These are phyloP conservation scores for Pelargonium myrrhifolium DNA, from an alignment of 441 rosid species.

Conservation along the genomic window DNA sequence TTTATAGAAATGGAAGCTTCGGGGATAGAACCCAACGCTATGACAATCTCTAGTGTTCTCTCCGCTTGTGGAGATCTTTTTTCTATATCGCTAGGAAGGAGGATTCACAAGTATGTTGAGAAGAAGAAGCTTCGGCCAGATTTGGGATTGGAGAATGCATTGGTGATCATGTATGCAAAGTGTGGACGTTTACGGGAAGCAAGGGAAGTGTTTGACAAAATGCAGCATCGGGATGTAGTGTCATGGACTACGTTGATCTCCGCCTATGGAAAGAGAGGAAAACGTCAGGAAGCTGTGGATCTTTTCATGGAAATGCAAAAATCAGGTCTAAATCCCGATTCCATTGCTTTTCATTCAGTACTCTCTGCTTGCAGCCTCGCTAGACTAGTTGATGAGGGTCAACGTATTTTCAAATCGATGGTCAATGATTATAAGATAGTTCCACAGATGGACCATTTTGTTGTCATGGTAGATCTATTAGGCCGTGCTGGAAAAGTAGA, in stretches of 20 bases:
- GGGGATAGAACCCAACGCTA: slow-evolving; percentile 43
- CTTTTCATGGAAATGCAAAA: slow-evolving; percentile 43
- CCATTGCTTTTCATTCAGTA: slow-evolving; percentile 51
- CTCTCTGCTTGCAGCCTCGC: slow-evolving; percentile 58
- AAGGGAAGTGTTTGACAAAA: slow-evolving; percentile 40
- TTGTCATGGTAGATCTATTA: slow-evolving; percentile 54
- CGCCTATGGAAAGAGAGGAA: slow-evolving; percentile 50
- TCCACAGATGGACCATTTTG: slow-evolving; percentile 48
- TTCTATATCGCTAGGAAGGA: slow-evolving; percentile 39
- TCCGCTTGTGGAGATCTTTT: slow-evolving; percentile 60
- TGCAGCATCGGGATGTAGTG: slow-evolving; percentile 42
- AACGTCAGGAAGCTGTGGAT: slow-evolving; percentile 37
- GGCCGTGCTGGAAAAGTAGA: slow-evolving; percentile 49
- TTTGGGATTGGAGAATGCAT: slow-evolving; percentile 43
- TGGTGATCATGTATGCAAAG: slow-evolving; percentile 51
- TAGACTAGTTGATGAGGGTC: slow-evolving; percentile 45
- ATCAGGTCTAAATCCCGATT: slow-evolving; percentile 43
- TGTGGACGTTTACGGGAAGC: slow-evolving; percentile 46
- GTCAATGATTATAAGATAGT: slow-evolving; percentile 31
- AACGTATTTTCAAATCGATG: slow-evolving; percentile 36
- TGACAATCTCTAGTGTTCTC: slow-evolving; percentile 45
- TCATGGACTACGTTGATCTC: slow-evolving; percentile 65
- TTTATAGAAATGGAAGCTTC: slow-evolving; percentile 33
- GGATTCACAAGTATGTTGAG: slow-evolving; percentile 37
- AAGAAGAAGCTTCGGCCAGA: slow-evolving; percentile 40